phyloP scores from a whole-genome alignment of 768 basidiomycete genomes.

The Pleurotus pulmonarius region DNA sequence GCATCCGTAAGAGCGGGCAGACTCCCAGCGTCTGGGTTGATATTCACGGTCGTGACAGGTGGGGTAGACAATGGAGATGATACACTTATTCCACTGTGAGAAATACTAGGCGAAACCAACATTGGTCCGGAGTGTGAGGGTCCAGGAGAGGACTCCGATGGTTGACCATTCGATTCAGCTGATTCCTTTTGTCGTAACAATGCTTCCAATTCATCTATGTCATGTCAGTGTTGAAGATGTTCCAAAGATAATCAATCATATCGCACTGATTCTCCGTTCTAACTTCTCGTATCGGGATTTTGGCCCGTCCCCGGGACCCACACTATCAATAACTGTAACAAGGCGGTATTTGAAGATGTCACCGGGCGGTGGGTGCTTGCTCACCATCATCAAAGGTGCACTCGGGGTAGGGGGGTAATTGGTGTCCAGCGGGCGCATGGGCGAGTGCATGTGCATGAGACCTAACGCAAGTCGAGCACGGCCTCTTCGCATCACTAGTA shows the following conservation, averaged over 20 bases:
- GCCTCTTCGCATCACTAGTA: constrained; percentile 67
- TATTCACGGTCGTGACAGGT: not conserved
- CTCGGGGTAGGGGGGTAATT: constrained; percentile 53
- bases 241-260: not conserved
- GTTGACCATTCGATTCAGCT: constrained; percentile 6
- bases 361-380: constrained; percentile 12
- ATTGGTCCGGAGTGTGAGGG: constrained; percentile 9
- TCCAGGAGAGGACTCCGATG: constrained; percentile 9
- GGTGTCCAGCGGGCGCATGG: constrained; percentile 55
- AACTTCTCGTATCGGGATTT: constrained; percentile 61
- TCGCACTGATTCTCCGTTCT: constrained; percentile 67
- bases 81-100: not conserved
- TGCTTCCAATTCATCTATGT: constrained; percentile 62
- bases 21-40: constrained; percentile 13
- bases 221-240: not conserved
- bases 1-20: not conserved
- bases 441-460: constrained; percentile 68
- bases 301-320: constrained; percentile 41
- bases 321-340: constrained; percentile 37
- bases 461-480: constrained; percentile 74
- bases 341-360: not conserved
- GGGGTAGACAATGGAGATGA: not conserved
- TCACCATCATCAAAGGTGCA: constrained; percentile 77
- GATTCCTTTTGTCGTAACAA: constrained; percentile 58
- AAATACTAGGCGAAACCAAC: constrained; percentile 1